phyloP scores from a whole-genome alignment of 306 rosid genomes.

The Rosa chinensis region DNA sequence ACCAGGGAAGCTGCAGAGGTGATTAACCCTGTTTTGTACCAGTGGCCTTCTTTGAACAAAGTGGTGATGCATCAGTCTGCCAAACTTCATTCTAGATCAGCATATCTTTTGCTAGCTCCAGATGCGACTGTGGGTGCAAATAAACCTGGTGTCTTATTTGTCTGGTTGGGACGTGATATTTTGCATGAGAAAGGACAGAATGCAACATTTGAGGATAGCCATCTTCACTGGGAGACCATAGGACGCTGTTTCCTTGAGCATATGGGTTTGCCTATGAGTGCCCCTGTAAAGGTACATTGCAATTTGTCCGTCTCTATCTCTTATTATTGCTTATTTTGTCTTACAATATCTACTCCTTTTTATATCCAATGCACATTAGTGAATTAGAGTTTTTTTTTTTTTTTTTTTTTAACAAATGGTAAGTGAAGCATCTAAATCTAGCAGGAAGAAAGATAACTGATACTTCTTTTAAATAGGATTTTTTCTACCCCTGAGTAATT shows the following conservation, averaged over 20 bases:
- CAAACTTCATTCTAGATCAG: constrained; percentile 38
- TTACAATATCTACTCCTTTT: neutral
- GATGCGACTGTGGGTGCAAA: constrained; percentile 20
- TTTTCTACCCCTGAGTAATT: neutral
- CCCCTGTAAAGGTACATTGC: constrained; percentile 41
- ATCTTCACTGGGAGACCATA: constrained; percentile 34
- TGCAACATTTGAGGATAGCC: constrained; percentile 1
- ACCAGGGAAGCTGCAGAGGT: constrained; percentile 9
- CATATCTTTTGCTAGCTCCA: constrained; percentile 32
- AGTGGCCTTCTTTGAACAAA: constrained; percentile 43
- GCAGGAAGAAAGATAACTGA: neutral
- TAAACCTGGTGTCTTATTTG: constrained; percentile 21
- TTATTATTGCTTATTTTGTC: neutral
- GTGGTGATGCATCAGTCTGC: constrained; percentile 17
- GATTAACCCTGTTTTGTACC: constrained; percentile 30
- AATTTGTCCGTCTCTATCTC: neutral
- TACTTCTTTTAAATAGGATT: neutral
- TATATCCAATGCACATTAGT: neutral
- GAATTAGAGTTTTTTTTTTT: neutral
- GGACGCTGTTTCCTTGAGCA: constrained; percentile 31
- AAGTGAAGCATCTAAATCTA: neutral
- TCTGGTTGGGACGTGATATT: constrained; percentile 43
- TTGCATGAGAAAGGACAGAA: constrained; percentile 17
- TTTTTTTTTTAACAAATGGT: neutral
- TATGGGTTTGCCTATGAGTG: constrained; percentile 33